These are phyloP conservation scores for Aureobasidium mangrovei DNA, from an alignment of 2,329 filamentous ascomycete genomes.

Conservation along the genomic window DNA sequence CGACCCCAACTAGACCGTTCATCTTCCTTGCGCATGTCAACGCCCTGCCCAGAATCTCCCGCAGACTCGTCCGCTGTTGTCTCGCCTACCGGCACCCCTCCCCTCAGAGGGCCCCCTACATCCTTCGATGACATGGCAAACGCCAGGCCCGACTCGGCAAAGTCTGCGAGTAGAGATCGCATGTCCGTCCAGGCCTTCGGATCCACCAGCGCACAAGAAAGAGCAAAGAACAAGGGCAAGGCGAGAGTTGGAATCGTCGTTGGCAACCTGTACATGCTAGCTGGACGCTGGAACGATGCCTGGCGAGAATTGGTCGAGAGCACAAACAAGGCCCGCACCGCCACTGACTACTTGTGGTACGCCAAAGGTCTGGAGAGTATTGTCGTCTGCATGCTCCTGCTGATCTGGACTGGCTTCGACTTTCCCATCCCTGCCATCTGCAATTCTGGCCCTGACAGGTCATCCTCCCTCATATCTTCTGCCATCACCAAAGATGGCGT, in stretches of 20 bases:
- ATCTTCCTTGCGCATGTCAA: constrained; percentile 15
- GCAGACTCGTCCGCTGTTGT: constrained; percentile 40
- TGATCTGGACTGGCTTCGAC: constrained; percentile 75
- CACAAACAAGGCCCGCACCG: constrained; percentile 63
- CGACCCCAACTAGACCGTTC: constrained; percentile 29
- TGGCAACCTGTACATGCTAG: constrained; percentile 78
- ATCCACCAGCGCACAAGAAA: constrained; percentile 53
- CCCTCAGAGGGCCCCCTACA: constrained; percentile 32
- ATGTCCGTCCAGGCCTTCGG: constrained; percentile 58
- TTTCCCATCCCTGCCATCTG: constrained; percentile 49
- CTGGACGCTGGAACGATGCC: constrained; percentile 83
- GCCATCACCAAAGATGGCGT: constrained; percentile 8
- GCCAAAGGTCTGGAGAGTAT: constrained; percentile 89
- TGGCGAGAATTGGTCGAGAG: constrained; percentile 75
- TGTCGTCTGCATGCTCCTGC: constrained; percentile 69
- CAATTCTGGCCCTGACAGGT: constrained; percentile 23
- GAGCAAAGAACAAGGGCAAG: constrained; percentile 68
- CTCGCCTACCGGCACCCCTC: constrained; percentile 26
- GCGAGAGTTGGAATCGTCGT: constrained; percentile 70
- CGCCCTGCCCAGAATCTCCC: constrained; percentile 18
- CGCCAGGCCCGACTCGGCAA: constrained; percentile 21
- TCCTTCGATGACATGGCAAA: constrained; percentile 46
- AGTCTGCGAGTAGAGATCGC: constrained; percentile 43
- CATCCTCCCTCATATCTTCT: constrained; percentile 9
- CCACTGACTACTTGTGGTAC: constrained; percentile 94